Base-by-base conservation (phyloP, 805 yeast genomes). In the Nakazawaea anatomiae region DNA sequence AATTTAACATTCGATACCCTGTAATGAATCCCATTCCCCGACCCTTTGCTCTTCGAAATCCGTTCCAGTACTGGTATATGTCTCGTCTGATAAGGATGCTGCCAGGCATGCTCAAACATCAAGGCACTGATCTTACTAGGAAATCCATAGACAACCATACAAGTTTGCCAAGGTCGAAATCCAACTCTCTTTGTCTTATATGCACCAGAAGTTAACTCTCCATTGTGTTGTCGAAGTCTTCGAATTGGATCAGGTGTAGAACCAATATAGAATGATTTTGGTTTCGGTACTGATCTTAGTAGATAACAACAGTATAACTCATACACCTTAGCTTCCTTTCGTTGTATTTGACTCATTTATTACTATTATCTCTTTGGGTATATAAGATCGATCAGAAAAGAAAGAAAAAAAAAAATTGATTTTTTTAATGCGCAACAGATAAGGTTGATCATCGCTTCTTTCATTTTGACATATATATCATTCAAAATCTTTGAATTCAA, bases 91-190 rank as follows among this genome's bases (percentile, higher is more conserved):
- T 83, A 72, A 1, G 83, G 71, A 63, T 87, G 94, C 57, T 88
- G 96, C 80, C 87, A 84, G 1, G 95, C 91, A 65, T 86, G 90
- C 59, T 89, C 96, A 64, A 88, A 88, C 63, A 82, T 91, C 47
- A 89, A 65, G 0, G 95, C 95, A 3, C 83, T 66, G 3, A 83
- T 71, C 54, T 79, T 80, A 6, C 82, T 79, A 0, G 89, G 89
- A 60, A 89, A 88, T 2, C 91, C 90, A 58, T 84, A 71, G 0
- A 89, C 85, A 2, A 82, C 58, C 50, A 79, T 54, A 0, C 75
- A 62, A 83, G 85, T 80, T 52, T 74, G 77, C 96, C 96, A 88
- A 0, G 96, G 96, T 48, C 92, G 65, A 35, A 70, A 73, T 0
- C 82, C 82, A 12, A 64, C 62, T 46, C 70, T 66, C 56, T 74